Evolutionary conservation across 257 asterid genomes (phyloP).

Genomic region (Primulina eburnea): DNA sequence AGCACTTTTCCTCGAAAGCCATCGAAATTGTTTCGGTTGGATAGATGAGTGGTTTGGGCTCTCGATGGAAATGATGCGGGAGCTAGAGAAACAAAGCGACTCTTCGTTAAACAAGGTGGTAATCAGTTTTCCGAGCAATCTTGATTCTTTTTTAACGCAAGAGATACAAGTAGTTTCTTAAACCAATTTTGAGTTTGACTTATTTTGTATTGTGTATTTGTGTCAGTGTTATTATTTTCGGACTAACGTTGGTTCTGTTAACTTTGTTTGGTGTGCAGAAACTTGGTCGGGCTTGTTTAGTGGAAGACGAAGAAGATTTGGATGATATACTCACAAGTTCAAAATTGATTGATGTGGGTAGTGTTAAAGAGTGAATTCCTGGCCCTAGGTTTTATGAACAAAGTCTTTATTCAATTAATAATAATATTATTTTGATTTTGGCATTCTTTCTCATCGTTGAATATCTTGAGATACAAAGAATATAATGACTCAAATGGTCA

Average conservation of each 20-base stretch:
- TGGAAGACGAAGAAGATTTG: constrained; percentile 30
- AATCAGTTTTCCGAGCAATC: too few relatives aligned
- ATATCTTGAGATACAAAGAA: too few relatives aligned
- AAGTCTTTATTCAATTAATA: too few relatives aligned
- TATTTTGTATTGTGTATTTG: too few relatives aligned
- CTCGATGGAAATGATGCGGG: constrained; percentile 67
- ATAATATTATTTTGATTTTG: too few relatives aligned
- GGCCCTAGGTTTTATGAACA: too few relatives aligned
- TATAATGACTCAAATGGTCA: too few relatives aligned
- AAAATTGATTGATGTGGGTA: neutral
- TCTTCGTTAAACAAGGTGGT: constrained; percentile 68
- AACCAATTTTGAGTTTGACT: neutral
- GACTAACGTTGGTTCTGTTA: neutral
- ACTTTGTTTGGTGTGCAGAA: constrained; percentile 38
- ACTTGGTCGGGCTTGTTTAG: constrained; percentile 42
- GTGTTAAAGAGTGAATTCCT: too few relatives aligned
- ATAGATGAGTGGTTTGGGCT: constrained; percentile 87
- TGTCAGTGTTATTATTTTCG: neutral
- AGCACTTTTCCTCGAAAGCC: constrained; percentile 85
- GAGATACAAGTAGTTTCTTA: too few relatives aligned
- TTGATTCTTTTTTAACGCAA: too few relatives aligned
- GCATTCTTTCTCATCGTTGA: too few relatives aligned
- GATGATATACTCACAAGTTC: constrained; percentile 18
- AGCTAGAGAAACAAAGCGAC: constrained; percentile 73
- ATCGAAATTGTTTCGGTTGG: constrained; percentile 77